Base-by-base conservation (phyloP, 495 filamentous ascomycete genomes). In the Cercophora scortea region DNA sequence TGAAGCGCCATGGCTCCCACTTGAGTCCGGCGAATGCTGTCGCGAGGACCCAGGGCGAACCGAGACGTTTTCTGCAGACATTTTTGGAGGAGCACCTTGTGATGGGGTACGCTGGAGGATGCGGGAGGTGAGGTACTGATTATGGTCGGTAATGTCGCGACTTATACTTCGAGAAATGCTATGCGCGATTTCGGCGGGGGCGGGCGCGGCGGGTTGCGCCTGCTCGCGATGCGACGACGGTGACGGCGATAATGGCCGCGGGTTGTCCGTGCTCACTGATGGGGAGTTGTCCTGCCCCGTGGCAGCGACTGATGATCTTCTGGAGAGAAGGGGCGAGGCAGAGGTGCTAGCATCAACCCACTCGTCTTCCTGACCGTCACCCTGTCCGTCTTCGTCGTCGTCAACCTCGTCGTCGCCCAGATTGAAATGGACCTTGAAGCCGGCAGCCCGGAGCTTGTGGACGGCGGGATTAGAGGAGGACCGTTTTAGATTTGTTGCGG, bases 331-430 rank as follows among this genome's bases (percentile, higher is more conserved):
- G 1, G 77, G 77, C n/a, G 77, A 80, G 33, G 72, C 75, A 51
- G 77, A 79, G 40, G 65, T 63, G 65, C 75, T 78, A 39, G 77
- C 77, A 61, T 80, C 78, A 33, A 78, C 74, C 77, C 77, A 80
- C 66, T 76, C 74, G 67, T 72, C 72, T 39, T 75, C 73, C 50
- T 64, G 61, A 19, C 51, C 59, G 32, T 68, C 68, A 52, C 71
- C 68, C 57, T 72, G 32, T 36, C 32, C 71, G 52, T 66, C 58
- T n/a, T 57, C 61, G 39, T 65, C 66, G 47, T 72, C 69, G 63
- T 72, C 71, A 49, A 67, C 61, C 15, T 49, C 71, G 47, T 77
- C 76, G 60, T 69, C 70, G 40, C 76, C 77, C 8, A 76, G 63
- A 49, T 76, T 75, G 55, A 78, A 78, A 58, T 78, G 75, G 15